phyloP scores from a whole-genome alignment of 106 monocot genomes.

The Platanthera zijinensis region DNA sequence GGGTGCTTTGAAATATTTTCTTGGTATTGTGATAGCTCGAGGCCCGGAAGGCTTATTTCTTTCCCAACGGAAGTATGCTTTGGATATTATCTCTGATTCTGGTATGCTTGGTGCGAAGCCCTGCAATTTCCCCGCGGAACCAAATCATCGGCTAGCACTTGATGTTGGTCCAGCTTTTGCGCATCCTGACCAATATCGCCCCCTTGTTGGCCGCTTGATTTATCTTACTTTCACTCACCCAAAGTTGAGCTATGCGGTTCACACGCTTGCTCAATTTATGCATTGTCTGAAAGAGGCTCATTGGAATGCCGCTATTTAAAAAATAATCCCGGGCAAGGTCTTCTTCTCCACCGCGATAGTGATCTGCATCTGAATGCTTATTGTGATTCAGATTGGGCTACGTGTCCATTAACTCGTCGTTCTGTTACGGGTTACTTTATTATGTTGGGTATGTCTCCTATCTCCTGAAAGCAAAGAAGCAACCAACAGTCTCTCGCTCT shows the following conservation, averaged over 20 bases:
- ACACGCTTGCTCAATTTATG: slow-evolving; percentile 1
- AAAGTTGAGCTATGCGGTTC: neutral
- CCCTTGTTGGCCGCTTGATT: neutral
- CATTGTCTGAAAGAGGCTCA: neutral
- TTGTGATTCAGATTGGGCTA: slow-evolving; percentile 4
- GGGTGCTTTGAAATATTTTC: slow-evolving; percentile 5
- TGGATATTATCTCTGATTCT: neutral
- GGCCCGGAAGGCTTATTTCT: neutral
- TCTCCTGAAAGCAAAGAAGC: slow-evolving; percentile 2
- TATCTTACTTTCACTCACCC: slow-evolving; percentile 1
- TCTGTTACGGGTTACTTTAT: neutral
- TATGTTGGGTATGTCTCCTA: neutral
- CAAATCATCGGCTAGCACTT: neutral
- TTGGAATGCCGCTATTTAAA: neutral
- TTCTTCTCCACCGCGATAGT: neutral
- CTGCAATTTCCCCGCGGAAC: neutral
- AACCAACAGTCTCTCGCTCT: neutral
- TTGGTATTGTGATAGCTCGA: neutral
- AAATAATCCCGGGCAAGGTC: neutral
- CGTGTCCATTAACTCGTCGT: neutral
- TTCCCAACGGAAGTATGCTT: neutral
- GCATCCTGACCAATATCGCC: neutral
- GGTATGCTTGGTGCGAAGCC: neutral
- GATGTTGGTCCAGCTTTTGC: neutral
- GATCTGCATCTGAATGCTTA: neutral